Conservation (phyloP, 148 eudicot species). For the Vaccinium darrowii region DNA sequence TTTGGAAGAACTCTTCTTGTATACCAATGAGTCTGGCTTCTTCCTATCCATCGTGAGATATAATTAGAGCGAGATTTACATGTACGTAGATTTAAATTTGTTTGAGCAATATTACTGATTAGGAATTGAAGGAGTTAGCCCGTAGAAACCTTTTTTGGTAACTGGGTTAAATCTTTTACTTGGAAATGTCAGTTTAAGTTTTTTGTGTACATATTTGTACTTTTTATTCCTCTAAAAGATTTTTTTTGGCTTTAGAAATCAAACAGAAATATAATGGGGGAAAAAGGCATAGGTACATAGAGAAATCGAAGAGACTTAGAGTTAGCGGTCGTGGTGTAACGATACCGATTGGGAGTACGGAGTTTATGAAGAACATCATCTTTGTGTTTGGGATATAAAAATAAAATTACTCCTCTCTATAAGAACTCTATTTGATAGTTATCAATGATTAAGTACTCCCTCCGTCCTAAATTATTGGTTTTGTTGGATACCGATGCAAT, state of each 20-base stretch:
- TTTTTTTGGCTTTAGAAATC: background rate
- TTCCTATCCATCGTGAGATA: conserved; percentile 19
- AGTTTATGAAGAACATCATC: too few relatives aligned
- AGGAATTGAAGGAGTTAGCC: too few relatives aligned
- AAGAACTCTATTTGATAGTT: too few relatives aligned
- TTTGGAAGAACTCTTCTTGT: conserved; percentile 60
- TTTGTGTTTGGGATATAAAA: too few relatives aligned
- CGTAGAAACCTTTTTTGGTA: background rate
- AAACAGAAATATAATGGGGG: background rate
- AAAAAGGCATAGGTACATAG: background rate
- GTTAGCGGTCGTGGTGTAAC: too few relatives aligned
- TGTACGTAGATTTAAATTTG: background rate
- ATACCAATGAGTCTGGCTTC: conserved; percentile 29
- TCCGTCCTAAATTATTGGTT: too few relatives aligned
- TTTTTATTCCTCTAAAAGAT: background rate
- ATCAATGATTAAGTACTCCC: too few relatives aligned
- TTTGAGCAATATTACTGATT: too few relatives aligned
- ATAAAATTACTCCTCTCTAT: too few relatives aligned
- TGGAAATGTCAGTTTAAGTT: background rate
- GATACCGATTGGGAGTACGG: too few relatives aligned
- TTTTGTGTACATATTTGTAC: background rate
- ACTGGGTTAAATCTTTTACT: background rate
- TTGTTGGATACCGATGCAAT: too few relatives aligned
- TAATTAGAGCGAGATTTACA: background rate
- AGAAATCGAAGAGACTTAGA: background rate